A percentile compares a stretch with the other conserved stretches of the same genome.
These are phyloP conservation scores for Musa acuminata DNA, from an alignment of 176 grass and related monocot genomes.

Conservation along the genomic window DNA sequence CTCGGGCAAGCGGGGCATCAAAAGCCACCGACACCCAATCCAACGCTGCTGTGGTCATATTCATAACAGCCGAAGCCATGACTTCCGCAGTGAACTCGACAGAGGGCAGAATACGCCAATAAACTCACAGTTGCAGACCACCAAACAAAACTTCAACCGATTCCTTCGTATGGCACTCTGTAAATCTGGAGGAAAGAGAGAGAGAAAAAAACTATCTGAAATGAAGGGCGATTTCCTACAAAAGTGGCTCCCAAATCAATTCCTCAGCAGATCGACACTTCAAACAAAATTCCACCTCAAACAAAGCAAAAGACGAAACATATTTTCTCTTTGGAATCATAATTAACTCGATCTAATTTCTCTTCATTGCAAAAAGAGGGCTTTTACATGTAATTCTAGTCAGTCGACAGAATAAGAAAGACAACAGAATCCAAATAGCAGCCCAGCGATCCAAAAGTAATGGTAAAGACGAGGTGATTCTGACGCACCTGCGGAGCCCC, in stretches of 20 bases:
- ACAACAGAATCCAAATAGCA: too few species aligned
- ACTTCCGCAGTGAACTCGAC: constrained; percentile 1
- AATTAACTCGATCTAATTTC: background rate
- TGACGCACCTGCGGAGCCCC: background rate
- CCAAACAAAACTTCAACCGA: background rate
- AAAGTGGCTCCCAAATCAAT: too few species aligned
- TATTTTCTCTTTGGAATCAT: background rate
- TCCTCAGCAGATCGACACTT: background rate
- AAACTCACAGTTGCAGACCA: too few species aligned
- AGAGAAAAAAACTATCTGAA: too few species aligned
- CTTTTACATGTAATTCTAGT: too few species aligned
- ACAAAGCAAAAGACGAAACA: background rate
- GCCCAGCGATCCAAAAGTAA: background rate
- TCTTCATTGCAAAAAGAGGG: background rate
- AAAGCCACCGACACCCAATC: constrained; percentile 59
- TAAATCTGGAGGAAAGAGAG: background rate
- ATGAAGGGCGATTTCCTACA: too few species aligned
- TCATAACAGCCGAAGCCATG: constrained; percentile 56
- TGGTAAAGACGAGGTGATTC: background rate
- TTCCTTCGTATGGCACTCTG: background rate
- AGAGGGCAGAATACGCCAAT: background rate
- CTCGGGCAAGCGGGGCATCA: constrained; percentile 58
- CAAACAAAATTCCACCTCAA: background rate
- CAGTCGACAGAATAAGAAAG: too few species aligned
- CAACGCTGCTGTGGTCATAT: constrained; percentile 44